phyloP scores from a whole-genome alignment of 805 yeast species.

The Wickerhamiella sergipiensis region DNA sequence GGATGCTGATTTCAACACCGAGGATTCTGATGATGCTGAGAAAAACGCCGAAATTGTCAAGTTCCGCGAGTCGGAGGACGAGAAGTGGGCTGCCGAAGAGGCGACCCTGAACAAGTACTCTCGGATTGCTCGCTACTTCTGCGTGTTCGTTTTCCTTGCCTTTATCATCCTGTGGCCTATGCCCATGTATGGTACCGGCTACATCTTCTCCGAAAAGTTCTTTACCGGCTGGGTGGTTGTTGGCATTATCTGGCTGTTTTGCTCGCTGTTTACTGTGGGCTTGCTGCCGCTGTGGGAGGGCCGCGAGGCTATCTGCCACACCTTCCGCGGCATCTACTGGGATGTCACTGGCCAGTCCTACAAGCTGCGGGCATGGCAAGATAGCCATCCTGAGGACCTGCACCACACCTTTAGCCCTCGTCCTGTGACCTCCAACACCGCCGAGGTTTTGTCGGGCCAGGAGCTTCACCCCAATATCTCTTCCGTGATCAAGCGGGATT shows the following conservation, averaged over 20 bases:
- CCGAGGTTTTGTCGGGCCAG: background rate
- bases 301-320: conserved; percentile 46
- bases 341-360: conserved; percentile 62
- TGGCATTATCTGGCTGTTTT: conserved; percentile 67
- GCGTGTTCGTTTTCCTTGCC: conserved; percentile 46
- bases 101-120: conserved; percentile 41
- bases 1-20: conserved; percentile 24
- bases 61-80: conserved; percentile 9
- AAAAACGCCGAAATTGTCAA: conserved; percentile 5
- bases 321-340: conserved; percentile 74
- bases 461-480: background rate
- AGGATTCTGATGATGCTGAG: conserved; percentile 2
- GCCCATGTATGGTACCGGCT: conserved; percentile 81
- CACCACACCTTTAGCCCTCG: conserved; percentile 27
- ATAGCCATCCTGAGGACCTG: conserved; percentile 53
- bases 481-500: background rate
- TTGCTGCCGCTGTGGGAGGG: conserved; percentile 67
- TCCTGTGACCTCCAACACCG: background rate
- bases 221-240: conserved; percentile 87
- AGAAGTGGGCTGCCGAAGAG: conserved; percentile 28
- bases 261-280: conserved; percentile 37
- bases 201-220: conserved; percentile 59
- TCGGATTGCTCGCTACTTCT: conserved; percentile 45
- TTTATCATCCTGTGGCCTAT: conserved; percentile 76
- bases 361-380: conserved; percentile 67